Base-by-base conservation (phyloP, 2,329 filamentous ascomycete genomes). In the Aspergillus nomiae region DNA sequence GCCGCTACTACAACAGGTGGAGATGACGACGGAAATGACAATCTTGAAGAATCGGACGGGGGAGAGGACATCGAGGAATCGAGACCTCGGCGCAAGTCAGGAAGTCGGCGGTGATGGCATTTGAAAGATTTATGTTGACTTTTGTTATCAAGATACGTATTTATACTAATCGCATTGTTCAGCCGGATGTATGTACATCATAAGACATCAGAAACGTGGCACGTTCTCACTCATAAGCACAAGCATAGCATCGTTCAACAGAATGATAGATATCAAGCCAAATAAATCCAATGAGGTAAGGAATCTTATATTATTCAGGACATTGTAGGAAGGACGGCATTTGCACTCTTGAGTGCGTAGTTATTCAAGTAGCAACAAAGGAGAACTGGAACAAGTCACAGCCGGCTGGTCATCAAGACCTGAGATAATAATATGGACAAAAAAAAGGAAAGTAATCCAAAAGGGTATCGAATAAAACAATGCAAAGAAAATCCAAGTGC, bases 1-100 rank as follows among this genome's bases (percentile, higher is more conserved):
- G 69, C 67, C 4, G 70, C 64, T 19, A 65, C 64, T 19, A 65
- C 45, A 60, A 5, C 51, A 21, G 66, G 60, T 24, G 64, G 63
- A 36, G 64, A 69, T n/a, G 71, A 75, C 32, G 70, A 67, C 1
- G 68, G 69, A 2, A 73, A 69, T 21, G 72, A 75, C 30, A 70
- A 67, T 21, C 19, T 21, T 0, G 68, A 68, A 4, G 74, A 69
- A 19, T 67, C 64, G 4, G 68, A 67, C 10, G 68, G 64, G 7
- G 69, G 62, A 11, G 56, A 63, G 11, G 63, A 67, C 11, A 58
- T 48, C 28, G 54, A 62, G 19, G 26, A 50, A n/a, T 38, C 34
- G 32, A 55, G 34, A 24, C 32, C 32, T 38, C 21, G 0, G 32
- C 32, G 32, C 32, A 55, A 55, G 51, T 38, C 32, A 21, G 34